Conservation (phyloP, 164 flowering plant species). For the Vitis riparia region DNA sequence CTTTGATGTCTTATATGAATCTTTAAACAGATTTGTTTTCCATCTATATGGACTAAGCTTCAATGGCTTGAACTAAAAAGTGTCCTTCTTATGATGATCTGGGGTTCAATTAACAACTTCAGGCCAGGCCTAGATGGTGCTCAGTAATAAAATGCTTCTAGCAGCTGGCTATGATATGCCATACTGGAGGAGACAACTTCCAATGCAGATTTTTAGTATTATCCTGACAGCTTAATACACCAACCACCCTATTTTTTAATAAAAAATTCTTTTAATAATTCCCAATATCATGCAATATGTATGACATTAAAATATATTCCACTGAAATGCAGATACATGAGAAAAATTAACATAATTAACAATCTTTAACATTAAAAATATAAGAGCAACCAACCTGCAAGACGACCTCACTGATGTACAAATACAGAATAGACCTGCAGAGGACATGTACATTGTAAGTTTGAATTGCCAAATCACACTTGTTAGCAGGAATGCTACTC, state of each 20-base stretch:
- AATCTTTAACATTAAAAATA: conserved; percentile 2
- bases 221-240: background rate
- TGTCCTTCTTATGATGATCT: background rate
- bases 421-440: conserved; percentile 70
- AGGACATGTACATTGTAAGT: conserved; percentile 21
- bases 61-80: background rate
- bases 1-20: background rate
- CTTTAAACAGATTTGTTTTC: background rate
- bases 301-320: background rate
- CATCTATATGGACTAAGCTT: background rate
- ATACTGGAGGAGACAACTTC: background rate
- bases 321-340: background rate
- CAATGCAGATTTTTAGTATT: background rate
- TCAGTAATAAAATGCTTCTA: background rate
- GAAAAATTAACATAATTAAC: background rate
- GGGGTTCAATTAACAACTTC: background rate
- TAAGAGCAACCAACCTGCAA: conserved; percentile 63
- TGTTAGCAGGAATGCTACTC: background rate
- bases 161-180: background rate
- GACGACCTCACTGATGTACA: conserved; percentile 70
- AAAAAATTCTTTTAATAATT: no score
- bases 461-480: background rate
- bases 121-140: background rate
- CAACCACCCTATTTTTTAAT: no score
- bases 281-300: no score